Base-by-base conservation (phyloP, 495 filamentous ascomycete species). In the Glarea lozoyensis region DNA sequence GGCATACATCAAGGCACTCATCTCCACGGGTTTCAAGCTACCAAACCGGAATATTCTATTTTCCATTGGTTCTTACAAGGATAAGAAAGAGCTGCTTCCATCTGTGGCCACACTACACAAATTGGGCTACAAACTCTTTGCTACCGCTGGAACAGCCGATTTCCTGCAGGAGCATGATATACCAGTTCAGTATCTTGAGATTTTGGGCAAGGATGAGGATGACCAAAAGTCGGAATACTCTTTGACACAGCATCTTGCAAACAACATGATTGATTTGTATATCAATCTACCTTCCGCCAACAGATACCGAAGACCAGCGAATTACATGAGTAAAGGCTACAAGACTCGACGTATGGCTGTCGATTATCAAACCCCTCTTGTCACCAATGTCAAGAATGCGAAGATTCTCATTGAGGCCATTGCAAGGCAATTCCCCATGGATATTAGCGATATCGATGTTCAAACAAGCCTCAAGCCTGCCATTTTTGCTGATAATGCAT, bases 201-300 rank as follows among this genome's bases (percentile, higher is more conserved):
- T 87, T 21, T 76, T 98, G 15, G 73, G 73, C 37, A 63, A 73
- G 31, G 70, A 69, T 23, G 60, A 70, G 36, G 80, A 86, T 33
- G 79, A 85, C 42, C 86, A 94, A 60, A 92, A 93, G 64, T 86
- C 86, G 0, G 90, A 98, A 62, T 97, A 90, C 69, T 97, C 92
- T 16, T 70, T 98, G 47, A 92, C 86, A 9, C 86, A 96, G 60
- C 88, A 95, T 69, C 64, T 98, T 58, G 83, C 90, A 24, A 96
- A 95, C 62, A 95, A 96, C 63, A 77, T 92, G 59, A 97, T 98
- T 46, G 90, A 96, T 64, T 72, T 98, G 24, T 98, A 97, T 64
- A 94, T 98, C 77, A 98, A 98, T 64, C 67, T 98, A 59, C 92
- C 92, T 3, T 95, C 89, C n/a, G 94, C 72, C 75, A 98, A 98